A percentile compares a stretch with the other conserved stretches of the same genome.
Conservation (phyloP, 1,284 basidiomycete genomes). For the Ceratobasidium sp. region DNA sequence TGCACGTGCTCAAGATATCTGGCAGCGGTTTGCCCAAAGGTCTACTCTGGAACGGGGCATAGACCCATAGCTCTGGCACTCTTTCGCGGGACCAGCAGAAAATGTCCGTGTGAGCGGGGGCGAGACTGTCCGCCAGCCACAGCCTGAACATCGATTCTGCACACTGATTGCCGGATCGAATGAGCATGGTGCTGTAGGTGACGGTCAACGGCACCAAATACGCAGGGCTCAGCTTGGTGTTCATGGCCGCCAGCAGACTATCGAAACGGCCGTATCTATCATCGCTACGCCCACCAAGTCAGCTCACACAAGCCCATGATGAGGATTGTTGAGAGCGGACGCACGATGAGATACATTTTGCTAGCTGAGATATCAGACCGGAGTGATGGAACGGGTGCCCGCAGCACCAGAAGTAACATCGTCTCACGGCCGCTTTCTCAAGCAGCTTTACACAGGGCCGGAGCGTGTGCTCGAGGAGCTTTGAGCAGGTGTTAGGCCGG, state of each 20-base stretch:
- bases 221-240: background rate
- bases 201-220: background rate
- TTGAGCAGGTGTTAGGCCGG: no score
- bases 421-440: background rate
- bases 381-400: slow-evolving; percentile 14
- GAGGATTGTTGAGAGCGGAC: background rate
- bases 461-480: slow-evolving; percentile 5
- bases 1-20: slow-evolving; percentile 2
- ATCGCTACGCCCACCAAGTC: background rate
- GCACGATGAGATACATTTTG: background rate
- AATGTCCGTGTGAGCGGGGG: slow-evolving; percentile 1
- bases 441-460: background rate
- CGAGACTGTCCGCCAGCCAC: slow-evolving; percentile 12
- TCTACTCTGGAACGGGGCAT: slow-evolving; percentile 26
- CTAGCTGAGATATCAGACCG: background rate
- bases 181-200: background rate
- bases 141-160: background rate
- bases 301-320: background rate
- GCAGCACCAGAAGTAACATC: slow-evolving; percentile 4
- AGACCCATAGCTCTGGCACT: slow-evolving; percentile 1
- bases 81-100: background rate
- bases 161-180: background rate
- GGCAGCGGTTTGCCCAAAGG: slow-evolving; percentile 21
- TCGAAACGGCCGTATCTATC: background rate
- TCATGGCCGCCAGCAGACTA: slow-evolving; percentile 1